These are phyloP conservation scores for Solanum arcanum DNA, from an alignment of 257 asterid genomes.

Conservation along the genomic window DNA sequence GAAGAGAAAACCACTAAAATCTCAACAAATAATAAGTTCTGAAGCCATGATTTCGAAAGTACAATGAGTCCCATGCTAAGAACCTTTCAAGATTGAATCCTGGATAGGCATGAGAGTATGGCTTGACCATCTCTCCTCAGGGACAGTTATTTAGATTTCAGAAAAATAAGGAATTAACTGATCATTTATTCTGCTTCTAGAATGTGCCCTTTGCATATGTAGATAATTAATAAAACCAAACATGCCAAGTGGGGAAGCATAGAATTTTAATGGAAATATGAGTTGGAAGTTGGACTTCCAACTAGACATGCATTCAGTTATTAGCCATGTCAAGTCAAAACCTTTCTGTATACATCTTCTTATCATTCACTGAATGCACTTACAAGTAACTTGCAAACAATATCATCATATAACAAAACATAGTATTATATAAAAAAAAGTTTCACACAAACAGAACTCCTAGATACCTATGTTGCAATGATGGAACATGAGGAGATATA, in stretches of 20 bases:
- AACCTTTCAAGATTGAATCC: not conserved
- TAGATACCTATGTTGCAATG: not conserved
- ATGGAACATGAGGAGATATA: not conserved
- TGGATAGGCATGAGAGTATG: not conserved
- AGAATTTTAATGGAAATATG: conserved; percentile 5
- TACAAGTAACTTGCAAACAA: not conserved
- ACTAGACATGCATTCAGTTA: conserved; percentile 6
- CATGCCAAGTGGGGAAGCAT: not conserved
- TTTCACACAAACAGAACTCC: not conserved
- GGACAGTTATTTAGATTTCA: not conserved
- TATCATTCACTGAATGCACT: not conserved
- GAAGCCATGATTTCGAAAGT: not conserved
- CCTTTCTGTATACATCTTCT: not conserved
- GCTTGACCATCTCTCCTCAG: not conserved
- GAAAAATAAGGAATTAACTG: not conserved
- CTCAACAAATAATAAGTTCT: not conserved
- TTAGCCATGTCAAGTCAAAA: conserved; percentile 1
- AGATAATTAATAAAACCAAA: not conserved
- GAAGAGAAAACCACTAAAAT: not conserved
- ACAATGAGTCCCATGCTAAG: not conserved
- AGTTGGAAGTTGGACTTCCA: conserved; percentile 29
- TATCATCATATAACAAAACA: not conserved
- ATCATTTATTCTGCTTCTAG: not conserved
- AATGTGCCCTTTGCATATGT: conserved; percentile 2
- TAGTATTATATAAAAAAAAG: not conserved